phyloP scores from a whole-genome alignment of 768 basidiomycete genomes.

The Boletellus ananiceps region DNA sequence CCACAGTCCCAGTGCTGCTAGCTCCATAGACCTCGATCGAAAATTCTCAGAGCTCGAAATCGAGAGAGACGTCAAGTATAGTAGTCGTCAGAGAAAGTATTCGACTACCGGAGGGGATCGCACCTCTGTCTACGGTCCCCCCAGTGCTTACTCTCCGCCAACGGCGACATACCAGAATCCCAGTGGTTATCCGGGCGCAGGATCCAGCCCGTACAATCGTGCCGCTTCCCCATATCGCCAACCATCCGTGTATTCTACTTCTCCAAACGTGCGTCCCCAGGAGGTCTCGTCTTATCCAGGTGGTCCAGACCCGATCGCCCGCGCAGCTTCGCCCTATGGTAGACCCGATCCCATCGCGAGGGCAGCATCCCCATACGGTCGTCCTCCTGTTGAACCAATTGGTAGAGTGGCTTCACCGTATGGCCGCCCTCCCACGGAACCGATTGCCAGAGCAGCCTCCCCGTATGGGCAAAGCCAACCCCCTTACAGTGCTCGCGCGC shows the following conservation, averaged over 20 bases:
- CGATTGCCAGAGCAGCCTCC: conserved; percentile 37
- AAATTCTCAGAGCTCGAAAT: conserved; percentile 33
- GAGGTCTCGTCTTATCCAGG: conserved; percentile 42
- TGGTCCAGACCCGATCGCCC: conserved; percentile 30
- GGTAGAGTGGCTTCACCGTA: conserved; percentile 32
- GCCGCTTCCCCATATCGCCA: conserved; percentile 33
- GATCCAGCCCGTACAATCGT: conserved; percentile 27
- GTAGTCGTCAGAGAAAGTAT: conserved; percentile 42
- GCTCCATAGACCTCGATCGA: conserved; percentile 35
- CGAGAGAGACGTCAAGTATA: conserved; percentile 28
- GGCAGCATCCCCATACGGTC: conserved; percentile 29
- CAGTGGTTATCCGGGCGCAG: conserved; percentile 25
- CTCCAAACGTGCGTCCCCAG: conserved; percentile 47
- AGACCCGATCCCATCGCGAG: conserved; percentile 28
- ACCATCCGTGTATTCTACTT: conserved; percentile 31
- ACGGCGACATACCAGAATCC: conserved; percentile 26
- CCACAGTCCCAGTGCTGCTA: conserved; percentile 21
- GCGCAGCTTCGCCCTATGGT: conserved; percentile 34
- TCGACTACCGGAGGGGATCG: conserved; percentile 39
- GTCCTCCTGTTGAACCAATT: conserved; percentile 37
- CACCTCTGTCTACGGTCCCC: conserved; percentile 16
- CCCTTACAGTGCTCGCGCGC: conserved; percentile 25
- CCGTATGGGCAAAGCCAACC: conserved; percentile 26
- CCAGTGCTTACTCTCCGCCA: conserved; percentile 22
- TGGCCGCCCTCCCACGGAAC: conserved; percentile 35